Evolutionary conservation across 1,139 yeast species (phyloP).

Genomic region (Nadsonia commutata): DNA sequence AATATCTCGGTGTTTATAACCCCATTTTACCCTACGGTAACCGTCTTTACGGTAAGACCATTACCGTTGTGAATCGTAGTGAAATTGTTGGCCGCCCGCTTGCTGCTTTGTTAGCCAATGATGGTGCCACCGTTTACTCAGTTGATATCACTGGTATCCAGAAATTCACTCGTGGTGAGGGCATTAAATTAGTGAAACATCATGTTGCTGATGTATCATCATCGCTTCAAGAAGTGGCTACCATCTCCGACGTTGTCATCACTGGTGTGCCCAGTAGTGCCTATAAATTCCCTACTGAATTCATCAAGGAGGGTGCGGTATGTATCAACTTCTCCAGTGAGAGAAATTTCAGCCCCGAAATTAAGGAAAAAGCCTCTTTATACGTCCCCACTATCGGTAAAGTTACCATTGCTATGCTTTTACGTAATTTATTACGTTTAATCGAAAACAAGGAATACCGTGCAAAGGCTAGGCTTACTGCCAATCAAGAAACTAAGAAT

Average conservation of each 20-base stretch:
- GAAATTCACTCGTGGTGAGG: constrained; percentile 87
- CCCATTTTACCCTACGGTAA: constrained; percentile 72
- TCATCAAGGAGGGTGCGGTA: constrained; percentile 74
- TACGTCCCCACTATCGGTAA: constrained; percentile 94
- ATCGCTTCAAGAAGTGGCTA: constrained; percentile 48
- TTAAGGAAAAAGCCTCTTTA: constrained; percentile 72
- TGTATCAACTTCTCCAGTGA: constrained; percentile 82
- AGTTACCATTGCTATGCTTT: constrained; percentile 86
- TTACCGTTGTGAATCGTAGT: constrained; percentile 80
- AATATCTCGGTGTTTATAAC: constrained; percentile 80
- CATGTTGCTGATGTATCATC: constrained; percentile 53
- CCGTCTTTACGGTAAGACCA: constrained; percentile 80
- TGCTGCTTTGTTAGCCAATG: constrained; percentile 91
- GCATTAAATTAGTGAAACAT: constrained; percentile 68
- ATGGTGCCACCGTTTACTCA: constrained; percentile 92
- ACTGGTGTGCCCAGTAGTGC: constrained; percentile 83
- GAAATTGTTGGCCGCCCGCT: constrained; percentile 96
- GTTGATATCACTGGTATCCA: constrained; percentile 80
- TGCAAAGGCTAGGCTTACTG: not conserved
- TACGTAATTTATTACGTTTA: constrained; percentile 73
- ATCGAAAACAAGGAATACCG: constrained; percentile 42
- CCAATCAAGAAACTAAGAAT: not conserved
- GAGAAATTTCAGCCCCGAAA: constrained; percentile 68
- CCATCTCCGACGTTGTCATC: constrained; percentile 74
- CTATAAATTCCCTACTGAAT: constrained; percentile 76